Conservation (phyloP, 176 grass and related monocot genomes). For the Rhynchospora tenuis region DNA sequence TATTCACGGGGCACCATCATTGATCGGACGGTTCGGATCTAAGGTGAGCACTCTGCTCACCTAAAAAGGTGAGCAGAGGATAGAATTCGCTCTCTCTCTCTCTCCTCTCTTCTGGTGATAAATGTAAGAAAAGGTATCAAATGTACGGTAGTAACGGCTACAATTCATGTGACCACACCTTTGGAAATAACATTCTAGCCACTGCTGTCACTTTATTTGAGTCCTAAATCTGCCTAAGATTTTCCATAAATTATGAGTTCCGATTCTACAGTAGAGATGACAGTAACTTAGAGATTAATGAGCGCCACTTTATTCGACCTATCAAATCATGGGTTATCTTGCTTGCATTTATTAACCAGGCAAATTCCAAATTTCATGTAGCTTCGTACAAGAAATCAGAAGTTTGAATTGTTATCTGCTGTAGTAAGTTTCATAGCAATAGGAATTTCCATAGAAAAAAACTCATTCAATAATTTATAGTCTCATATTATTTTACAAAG, state of each 20-base stretch:
- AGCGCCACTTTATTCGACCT: background rate
- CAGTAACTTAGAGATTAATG: background rate
- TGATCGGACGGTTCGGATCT: no score
- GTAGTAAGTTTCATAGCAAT: background rate
- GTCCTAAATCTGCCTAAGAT: background rate
- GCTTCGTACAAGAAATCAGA: background rate
- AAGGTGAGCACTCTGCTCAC: no score
- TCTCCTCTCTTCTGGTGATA: background rate
- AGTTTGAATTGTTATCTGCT: background rate
- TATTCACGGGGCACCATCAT: no score
- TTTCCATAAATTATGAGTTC: background rate
- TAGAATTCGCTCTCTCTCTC: background rate
- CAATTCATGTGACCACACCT: conserved; percentile 9
- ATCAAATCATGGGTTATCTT: background rate
- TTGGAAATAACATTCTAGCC: background rate
- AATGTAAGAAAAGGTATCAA: background rate
- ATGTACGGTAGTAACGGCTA: conserved; percentile 5
- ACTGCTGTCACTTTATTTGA: background rate
- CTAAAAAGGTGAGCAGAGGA: background rate
- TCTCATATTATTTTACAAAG: background rate
- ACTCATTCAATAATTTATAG: background rate
- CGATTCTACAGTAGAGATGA: conserved; percentile 1
- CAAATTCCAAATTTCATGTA: background rate
- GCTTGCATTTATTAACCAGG: background rate
- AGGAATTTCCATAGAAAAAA: background rate